A percentile compares a stretch with the other conserved stretches of the same genome.
Conservation (phyloP, 148 eudicot genomes). For the Rhododendron griersonianum region DNA sequence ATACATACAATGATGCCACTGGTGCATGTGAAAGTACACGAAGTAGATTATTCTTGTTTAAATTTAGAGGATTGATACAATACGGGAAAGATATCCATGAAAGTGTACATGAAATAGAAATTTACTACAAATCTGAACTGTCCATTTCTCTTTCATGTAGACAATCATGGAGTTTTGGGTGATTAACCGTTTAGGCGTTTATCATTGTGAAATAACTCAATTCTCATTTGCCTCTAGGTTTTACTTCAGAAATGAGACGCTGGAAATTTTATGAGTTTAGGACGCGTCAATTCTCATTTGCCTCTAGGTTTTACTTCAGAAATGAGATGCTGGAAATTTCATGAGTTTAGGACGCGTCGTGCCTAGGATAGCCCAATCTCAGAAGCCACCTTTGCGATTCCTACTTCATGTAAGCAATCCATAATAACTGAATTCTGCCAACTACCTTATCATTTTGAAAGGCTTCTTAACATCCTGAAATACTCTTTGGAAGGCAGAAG, state of each 20-base stretch:
- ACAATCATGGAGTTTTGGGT: not conserved
- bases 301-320: too few relatives aligned
- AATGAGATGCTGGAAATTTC: not conserved
- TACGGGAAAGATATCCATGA: too few relatives aligned
- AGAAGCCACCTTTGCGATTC: not conserved
- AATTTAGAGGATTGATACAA: too few relatives aligned
- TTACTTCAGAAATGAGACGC: not conserved
- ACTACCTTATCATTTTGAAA: not conserved
- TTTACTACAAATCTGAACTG: too few relatives aligned
- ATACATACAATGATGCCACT: not conserved
- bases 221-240: not conserved
- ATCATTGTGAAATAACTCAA: too few relatives aligned
- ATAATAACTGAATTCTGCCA: not conserved
- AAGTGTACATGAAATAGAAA: too few relatives aligned
- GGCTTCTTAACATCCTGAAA: not conserved
- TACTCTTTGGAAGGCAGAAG: not conserved
- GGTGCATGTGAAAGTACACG: not conserved
- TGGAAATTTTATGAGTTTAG: not conserved
- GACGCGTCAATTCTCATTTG: not conserved
- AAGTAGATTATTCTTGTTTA: not conserved
- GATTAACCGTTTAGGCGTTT: too few relatives aligned
- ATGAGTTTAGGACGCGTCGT: not conserved
- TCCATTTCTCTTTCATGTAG: too few relatives aligned
- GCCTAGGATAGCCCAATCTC: not conserved
- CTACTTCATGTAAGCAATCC: not conserved